phyloP scores from a whole-genome alignment of 129 eudicot species.

The Oenanthe sinensis region DNA sequence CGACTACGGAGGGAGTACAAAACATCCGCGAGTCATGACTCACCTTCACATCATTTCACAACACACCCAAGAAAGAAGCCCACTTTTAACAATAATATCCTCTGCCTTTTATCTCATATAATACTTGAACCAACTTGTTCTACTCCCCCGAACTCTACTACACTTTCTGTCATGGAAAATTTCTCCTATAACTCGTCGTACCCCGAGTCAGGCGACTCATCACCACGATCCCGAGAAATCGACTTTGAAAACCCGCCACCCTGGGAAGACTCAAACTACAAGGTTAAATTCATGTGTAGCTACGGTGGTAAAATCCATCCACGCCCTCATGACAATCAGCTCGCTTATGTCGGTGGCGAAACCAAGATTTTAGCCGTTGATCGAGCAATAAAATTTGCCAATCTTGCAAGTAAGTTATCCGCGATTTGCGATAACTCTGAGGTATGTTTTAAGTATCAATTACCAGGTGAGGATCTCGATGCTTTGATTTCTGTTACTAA shows the following conservation, averaged over 20 bases:
- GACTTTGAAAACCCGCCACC: slow-evolving; percentile 85
- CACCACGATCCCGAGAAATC: slow-evolving; percentile 87
- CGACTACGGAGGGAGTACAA: neutral
- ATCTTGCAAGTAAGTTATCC: slow-evolving; percentile 35
- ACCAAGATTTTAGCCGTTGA: slow-evolving; percentile 80
- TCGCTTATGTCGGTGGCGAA: slow-evolving; percentile 79
- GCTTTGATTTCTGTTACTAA: slow-evolving; percentile 89
- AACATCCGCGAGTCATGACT: neutral
- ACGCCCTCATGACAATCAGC: slow-evolving; percentile 71
- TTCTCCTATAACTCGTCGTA: slow-evolving; percentile 68
- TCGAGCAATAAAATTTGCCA: slow-evolving; percentile 39
- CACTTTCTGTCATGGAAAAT: slow-evolving; percentile 47
- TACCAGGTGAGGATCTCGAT: slow-evolving; percentile 92
- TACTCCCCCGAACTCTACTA: neutral
- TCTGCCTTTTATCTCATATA: neutral
- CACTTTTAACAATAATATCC: neutral
- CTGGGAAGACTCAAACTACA: slow-evolving; percentile 72
- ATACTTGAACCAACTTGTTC: neutral
- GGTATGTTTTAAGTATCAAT: slow-evolving; percentile 70
- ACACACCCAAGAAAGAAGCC: neutral
- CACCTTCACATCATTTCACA: neutral
- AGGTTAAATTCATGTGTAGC: slow-evolving; percentile 84
- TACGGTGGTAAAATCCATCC: slow-evolving; percentile 95
- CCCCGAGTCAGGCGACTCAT: slow-evolving; percentile 91
- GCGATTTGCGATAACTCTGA: slow-evolving; percentile 38